Base-by-base conservation (phyloP, 257 asterid genomes). In the Prunella vulgaris region DNA sequence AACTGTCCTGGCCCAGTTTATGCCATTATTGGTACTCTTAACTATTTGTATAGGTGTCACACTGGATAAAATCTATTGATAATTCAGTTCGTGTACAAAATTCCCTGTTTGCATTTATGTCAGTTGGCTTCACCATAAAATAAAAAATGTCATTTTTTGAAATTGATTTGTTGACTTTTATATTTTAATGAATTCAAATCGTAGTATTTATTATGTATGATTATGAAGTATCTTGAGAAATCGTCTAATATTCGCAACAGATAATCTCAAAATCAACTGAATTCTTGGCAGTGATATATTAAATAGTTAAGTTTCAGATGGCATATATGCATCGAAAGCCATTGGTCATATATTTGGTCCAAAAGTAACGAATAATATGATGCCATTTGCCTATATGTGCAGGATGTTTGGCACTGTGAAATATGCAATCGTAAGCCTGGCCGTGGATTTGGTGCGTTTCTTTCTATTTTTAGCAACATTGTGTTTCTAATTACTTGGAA, bases 361-460 rank as follows among this genome's bases (percentile, higher is more conserved):
- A 57, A 9, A 30, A 15, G 28, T 62, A 66, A 25, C 28, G 66
- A 30, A 58, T 71, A 71, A 56, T 66, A 52, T 70, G 44, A 46
- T 14, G 22, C 38, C 49, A 21, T 68, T 20, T 68, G 38, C 22
- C 17, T 62, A 21, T 69, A 40, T 28, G 35, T 85, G 88, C 84
- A 93, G 99, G 99, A 93, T 79, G 90, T 87, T 66, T 93, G 99
- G 99, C 99, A 93, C 51, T 93, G 99, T 74, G 96, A 90, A 76
- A 93, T 93, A 72, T 93, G 99, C 91, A 93, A 87, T 68, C 87
- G 95, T 52, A 93, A 84, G 86, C 99, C 99, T 48, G 97, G 99
- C 48, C 99, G 97, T 74, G 99, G 99, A 79, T 93, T 90, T 76
- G 99, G 99, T 93, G 84, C 10, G 86, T 74, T 42, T 48, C 51